Base-by-base conservation (phyloP, 2,329 filamentous ascomycete species). In the Furcasterigmium sp. region DNA sequence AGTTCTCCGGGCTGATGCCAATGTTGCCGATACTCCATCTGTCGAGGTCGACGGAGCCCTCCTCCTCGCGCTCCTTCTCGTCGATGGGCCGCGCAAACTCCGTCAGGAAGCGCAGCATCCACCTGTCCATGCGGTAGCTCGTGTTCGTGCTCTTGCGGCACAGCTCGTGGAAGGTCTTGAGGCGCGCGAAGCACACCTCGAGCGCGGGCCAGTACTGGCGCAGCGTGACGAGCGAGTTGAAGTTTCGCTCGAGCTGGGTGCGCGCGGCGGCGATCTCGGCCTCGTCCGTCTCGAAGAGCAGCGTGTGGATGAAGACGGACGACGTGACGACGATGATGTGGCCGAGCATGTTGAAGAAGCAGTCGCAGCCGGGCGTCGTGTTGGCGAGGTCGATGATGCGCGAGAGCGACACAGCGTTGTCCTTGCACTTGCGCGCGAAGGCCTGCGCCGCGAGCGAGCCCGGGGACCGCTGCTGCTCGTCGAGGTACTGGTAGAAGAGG, bases 281-380 rank as follows among this genome's bases (percentile, higher is more conserved):
- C 17, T 67, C 60, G 17, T 63, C 57, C 1, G 53, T 53, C 38
- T 56, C 57, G 44, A 72, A 72, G 1, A 73, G 59, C 1, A 74
- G 56, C 0, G 58, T 71, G 44, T 73, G 69, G 11, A 73, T 60
- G 39, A 72, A 64, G 1, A 73, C 60, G 0, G 70, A 70, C 1
- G 69, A 73, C 1, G 68, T 61, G 21, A 74, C 65, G 9, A 72
- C 65, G 5, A 70, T 56, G 26, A 72, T 65, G 50, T 74, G 69
- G 0, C 66, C 69, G 1, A 72, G 64, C 56, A 70, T 65, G 9
- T 58, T 62, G 45, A 71, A 72, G 20, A 64, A 59, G 11, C 64
- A 62, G 32, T 70, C 63, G 46, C 64, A 69, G 35, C 60, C 53
- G 4, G 62, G 50, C 15, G 55, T 59, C 8, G 58, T 56, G 21